These are phyloP conservation scores for Tanacetum coccineum DNA, from an alignment of 129 eudicot species.

Conservation along the genomic window DNA sequence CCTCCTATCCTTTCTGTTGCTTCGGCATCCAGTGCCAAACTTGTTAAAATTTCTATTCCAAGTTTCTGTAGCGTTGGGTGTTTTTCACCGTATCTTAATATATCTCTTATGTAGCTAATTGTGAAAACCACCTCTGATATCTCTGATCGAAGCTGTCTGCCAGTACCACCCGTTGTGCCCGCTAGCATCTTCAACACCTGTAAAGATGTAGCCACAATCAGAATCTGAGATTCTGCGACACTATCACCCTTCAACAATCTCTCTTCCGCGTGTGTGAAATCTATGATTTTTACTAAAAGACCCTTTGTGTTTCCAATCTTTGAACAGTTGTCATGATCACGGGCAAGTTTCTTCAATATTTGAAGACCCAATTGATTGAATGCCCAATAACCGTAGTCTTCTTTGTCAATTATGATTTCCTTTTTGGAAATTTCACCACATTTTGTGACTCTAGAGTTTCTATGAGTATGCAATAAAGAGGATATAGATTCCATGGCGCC, in stretches of 20 bases:
- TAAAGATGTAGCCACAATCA: constrained; percentile 55
- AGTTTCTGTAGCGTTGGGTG: constrained; percentile 54
- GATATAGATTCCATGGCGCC: constrained; percentile 43
- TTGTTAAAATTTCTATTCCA: constrained; percentile 67
- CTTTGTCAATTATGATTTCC: constrained; percentile 36
- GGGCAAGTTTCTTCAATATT: constrained; percentile 63
- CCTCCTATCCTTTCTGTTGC: constrained; percentile 84
- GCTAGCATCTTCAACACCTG: constrained; percentile 81
- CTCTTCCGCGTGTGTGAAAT: constrained; percentile 60
- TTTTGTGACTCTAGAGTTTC: constrained; percentile 25
- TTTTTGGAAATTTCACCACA: constrained; percentile 9
- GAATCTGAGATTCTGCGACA: constrained; percentile 55
- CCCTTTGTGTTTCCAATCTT: constrained; percentile 88
- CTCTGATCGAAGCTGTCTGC: constrained; percentile 64
- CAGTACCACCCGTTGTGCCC: constrained; percentile 67
- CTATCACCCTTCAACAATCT: constrained; percentile 42
- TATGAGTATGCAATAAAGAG: constrained; percentile 38
- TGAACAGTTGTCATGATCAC: constrained; percentile 41
- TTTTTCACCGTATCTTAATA: constrained; percentile 56
- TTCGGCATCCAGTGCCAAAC: constrained; percentile 69
- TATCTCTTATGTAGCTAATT: constrained; percentile 66
- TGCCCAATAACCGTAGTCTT: constrained; percentile 53
- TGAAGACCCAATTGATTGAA: constrained; percentile 70
- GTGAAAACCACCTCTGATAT: constrained; percentile 83
- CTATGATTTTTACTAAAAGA: constrained; percentile 22